Evolutionary conservation across 805 yeast species (phyloP).

Genomic region (Yarrowia sp.): DNA sequence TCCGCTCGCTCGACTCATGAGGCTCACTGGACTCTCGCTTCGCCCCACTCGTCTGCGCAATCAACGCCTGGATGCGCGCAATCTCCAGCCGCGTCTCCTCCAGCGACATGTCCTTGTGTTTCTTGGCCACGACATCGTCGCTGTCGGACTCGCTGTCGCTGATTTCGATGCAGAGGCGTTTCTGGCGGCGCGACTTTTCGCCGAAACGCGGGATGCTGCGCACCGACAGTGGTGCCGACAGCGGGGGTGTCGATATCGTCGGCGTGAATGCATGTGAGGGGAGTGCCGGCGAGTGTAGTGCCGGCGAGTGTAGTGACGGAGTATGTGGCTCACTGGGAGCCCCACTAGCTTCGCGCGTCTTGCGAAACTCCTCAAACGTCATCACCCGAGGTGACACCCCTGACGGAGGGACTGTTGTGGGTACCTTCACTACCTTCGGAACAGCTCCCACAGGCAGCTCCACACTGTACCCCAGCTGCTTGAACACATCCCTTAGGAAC

Average conservation of each 20-base stretch:
- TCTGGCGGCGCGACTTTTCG: conserved; percentile 14
- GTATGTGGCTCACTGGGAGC: too few relatives aligned
- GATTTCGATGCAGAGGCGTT: conserved; percentile 13
- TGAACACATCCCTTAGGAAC: neutral
- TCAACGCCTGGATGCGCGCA: conserved; percentile 23
- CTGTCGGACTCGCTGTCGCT: conserved; percentile 3
- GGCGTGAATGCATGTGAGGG: neutral
- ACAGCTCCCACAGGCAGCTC: neutral
- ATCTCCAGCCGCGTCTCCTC: conserved; percentile 24
- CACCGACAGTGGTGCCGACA: too few relatives aligned
- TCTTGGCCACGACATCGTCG: neutral
- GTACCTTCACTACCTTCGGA: neutral
- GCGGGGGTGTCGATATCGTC: too few relatives aligned
- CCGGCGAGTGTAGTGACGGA: too few relatives aligned
- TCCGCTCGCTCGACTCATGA: neutral
- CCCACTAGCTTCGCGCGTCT: neutral
- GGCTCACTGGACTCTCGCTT: neutral
- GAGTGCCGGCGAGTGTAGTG: neutral
- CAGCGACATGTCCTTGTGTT: conserved; percentile 12
- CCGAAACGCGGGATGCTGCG: neutral
- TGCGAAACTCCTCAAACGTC: conserved; percentile 3
- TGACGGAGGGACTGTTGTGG: neutral
- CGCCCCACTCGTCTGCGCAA: conserved; percentile 9
- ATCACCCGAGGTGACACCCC: neutral
- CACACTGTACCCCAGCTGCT: conserved; percentile 2